phyloP scores from a whole-genome alignment of 2,329 filamentous ascomycete genomes.

The Aspergillus fumigatiaffinis region DNA sequence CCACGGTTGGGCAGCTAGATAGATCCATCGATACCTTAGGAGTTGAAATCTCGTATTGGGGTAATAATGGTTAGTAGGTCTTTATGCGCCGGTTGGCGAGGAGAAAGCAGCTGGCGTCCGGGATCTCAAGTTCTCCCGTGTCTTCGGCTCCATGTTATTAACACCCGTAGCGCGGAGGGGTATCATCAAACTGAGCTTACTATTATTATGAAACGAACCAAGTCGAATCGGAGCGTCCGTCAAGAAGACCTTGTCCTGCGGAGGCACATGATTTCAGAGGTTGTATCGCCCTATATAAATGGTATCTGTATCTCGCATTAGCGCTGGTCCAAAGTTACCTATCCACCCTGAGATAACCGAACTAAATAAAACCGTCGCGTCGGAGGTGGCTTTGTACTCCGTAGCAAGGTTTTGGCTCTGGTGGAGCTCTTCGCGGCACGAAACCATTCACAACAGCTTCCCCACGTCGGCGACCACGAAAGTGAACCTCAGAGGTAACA shows the following conservation, averaged over 20 bases:
- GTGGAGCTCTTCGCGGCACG: neutral
- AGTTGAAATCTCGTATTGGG: neutral
- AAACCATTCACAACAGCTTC: neutral
- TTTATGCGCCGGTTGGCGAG: too few species aligned
- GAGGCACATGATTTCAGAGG: too few species aligned
- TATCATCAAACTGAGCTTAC: too few species aligned
- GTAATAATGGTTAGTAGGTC: neutral
- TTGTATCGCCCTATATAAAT: too few species aligned
- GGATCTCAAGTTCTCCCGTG: too few species aligned
- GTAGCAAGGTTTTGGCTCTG: neutral
- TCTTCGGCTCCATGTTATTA: too few species aligned
- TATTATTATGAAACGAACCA: too few species aligned
- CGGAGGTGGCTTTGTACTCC: neutral
- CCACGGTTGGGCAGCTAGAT: neutral
- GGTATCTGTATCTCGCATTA: neutral
- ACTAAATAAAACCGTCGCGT: neutral
- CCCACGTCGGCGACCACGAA: too few species aligned
- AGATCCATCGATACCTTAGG: neutral
- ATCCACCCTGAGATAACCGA: neutral
- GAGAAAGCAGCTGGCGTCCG: too few species aligned
- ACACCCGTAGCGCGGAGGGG: too few species aligned
- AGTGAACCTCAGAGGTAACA: too few species aligned
- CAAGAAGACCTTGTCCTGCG: neutral
- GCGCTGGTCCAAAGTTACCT: neutral
- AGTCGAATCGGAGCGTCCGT: neutral